Conservation (phyloP, 495 filamentous ascomycete genomes). For the Annulohypoxylon maeteangense region DNA sequence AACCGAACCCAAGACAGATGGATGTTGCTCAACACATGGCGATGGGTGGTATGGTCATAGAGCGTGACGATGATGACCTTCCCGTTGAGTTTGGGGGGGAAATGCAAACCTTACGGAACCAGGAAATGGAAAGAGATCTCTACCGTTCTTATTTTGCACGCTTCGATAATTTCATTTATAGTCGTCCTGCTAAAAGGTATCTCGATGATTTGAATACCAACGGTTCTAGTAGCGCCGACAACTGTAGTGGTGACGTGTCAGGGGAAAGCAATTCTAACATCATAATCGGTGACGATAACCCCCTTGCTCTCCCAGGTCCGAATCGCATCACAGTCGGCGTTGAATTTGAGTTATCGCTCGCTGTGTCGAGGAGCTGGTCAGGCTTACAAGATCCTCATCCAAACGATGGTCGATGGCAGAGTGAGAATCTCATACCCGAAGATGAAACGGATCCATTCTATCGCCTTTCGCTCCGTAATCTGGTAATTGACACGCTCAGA, state of each 20-base stretch:
- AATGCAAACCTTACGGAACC: neutral
- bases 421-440: neutral
- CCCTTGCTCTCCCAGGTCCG: neutral
- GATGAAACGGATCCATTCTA: neutral
- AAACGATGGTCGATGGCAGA: slow-evolving; percentile 9
- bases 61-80: neutral
- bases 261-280: too few species aligned
- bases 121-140: neutral
- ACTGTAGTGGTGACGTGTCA: neutral
- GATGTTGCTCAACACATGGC: neutral
- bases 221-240: neutral
- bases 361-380: neutral
- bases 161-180: too few species aligned
- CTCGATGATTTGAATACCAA: too few species aligned
- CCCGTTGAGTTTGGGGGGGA: neutral
- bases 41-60: neutral
- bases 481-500: slow-evolving; percentile 28
- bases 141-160: neutral
- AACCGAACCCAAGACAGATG: neutral
- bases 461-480: slow-evolving; percentile 20
- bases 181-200: too few species aligned
- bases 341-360: slow-evolving; percentile 35
- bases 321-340: slow-evolving; percentile 37
- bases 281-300: neutral
- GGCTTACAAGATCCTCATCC: slow-evolving; percentile 25